A percentile compares a stretch with the other conserved stretches of the same genome.
Conservation (phyloP, 1,284 basidiomycete genomes). For the Bondarzewia mesenterica region DNA sequence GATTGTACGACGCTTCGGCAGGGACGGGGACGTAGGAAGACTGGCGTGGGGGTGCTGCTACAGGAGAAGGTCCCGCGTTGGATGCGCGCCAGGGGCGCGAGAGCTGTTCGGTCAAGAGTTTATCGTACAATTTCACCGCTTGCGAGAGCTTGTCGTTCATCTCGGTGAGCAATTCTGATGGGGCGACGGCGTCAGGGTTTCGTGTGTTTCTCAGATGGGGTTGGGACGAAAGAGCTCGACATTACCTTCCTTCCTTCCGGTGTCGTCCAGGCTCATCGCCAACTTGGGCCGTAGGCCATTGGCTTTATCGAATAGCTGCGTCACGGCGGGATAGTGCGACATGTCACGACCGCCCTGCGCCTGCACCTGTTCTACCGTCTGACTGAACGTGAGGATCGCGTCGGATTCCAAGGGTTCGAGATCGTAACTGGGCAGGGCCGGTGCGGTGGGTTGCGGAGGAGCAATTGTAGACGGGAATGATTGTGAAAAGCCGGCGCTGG, state of each 20-base stretch:
- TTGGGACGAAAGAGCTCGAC: not conserved
- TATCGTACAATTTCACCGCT: conserved; percentile 86
- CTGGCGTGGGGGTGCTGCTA: conserved; percentile 17
- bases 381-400: conserved; percentile 81
- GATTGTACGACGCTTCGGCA: conserved; percentile 9
- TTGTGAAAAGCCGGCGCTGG: conserved; percentile 19
- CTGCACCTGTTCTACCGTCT: conserved; percentile 81
- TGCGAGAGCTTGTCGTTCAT: conserved; percentile 94
- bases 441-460: conserved; percentile 32
- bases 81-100: conserved; percentile 59
- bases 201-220: no score
- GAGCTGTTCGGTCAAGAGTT: conserved; percentile 79
- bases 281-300: conserved; percentile 77
- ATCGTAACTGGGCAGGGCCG: conserved; percentile 66
- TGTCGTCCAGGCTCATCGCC: conserved; percentile 79
- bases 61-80: no score
- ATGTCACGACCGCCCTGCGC: conserved; percentile 73
- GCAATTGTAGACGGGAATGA: conserved; percentile 15
- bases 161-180: conserved; percentile 72
- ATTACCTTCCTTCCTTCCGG: conserved; percentile 76
- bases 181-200: not conserved
- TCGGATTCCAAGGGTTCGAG: conserved; percentile 75
- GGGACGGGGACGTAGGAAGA: conserved; percentile 6
- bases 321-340: conserved; percentile 74
- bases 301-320: conserved; percentile 81